Percentiles rank a stretch among this genome's conserved stretches.
Conservation (phyloP, 208 protist species). For the Trypanosomatidae sp. region DNA sequence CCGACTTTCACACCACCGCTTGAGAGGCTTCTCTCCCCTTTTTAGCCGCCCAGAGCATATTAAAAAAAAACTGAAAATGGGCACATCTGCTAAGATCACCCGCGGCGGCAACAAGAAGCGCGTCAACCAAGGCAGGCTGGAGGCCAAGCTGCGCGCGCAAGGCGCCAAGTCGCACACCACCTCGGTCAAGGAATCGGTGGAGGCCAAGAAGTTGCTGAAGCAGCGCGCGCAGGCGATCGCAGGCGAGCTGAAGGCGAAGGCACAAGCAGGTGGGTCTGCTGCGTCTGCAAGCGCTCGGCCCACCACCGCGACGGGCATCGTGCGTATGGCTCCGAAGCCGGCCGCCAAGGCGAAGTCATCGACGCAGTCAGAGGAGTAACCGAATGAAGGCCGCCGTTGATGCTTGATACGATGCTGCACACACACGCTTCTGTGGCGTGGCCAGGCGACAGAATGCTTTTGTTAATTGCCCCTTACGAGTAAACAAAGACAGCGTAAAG, state of each 20-base stretch:
- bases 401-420: no score
- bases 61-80: no score
- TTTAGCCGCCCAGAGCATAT: no score
- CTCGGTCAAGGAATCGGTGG: constrained; percentile 56
- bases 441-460: no score
- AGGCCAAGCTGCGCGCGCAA: constrained; percentile 78
- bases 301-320: constrained; percentile 35
- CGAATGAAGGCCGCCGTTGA: no score
- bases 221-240: constrained; percentile 67
- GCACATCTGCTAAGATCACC: constrained; percentile 84
- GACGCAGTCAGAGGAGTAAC: not conserved
- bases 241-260: constrained; percentile 60
- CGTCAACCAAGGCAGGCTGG: constrained; percentile 66
- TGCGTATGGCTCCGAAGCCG: constrained; percentile 73
- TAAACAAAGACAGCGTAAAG: no score
- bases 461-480: no score
- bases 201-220: constrained; percentile 58
- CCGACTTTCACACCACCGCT: no score
- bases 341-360: constrained; percentile 14
- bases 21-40: not conserved
- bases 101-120: constrained; percentile 88
- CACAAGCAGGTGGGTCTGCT: no score
- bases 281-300: no score
- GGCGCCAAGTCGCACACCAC: constrained; percentile 77
- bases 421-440: no score